phyloP scores from a whole-genome alignment of 2,329 filamentous ascomycete genomes.

The Botryotinia convoluta region DNA sequence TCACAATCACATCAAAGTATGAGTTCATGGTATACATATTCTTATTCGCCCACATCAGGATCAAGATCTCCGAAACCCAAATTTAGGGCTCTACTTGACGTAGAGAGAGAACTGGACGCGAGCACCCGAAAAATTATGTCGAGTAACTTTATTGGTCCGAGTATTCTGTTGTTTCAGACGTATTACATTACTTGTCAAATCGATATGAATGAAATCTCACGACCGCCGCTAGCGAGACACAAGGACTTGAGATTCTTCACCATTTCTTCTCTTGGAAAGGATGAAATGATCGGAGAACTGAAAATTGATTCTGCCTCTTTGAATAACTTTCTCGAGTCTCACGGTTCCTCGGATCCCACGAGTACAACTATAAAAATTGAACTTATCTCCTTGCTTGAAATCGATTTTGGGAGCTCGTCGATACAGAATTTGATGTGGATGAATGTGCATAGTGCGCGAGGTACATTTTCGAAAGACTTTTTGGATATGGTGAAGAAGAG shows the following conservation, averaged over 20 bases:
- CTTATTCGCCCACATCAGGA: not conserved
- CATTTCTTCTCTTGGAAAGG: not conserved
- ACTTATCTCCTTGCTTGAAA: not conserved
- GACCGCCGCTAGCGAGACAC: not conserved
- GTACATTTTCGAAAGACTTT: not conserved
- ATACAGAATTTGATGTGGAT: not conserved
- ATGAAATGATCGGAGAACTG: not conserved
- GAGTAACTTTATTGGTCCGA: not conserved
- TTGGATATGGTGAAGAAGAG: not conserved
- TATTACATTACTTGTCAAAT: not conserved
- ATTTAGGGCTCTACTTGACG: not conserved
- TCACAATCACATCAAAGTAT: not conserved
- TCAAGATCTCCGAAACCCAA: accelerated
- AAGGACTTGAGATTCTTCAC: not conserved
- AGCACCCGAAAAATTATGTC: not conserved
- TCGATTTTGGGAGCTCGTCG: not conserved
- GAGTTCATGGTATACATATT: not conserved
- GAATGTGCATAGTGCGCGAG: not conserved
- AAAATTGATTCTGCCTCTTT: not conserved
- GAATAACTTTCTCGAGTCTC: not conserved
- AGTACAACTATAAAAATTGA: accelerated
- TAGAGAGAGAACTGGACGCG: not conserved
- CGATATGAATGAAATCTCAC: not conserved
- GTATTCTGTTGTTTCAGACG: not conserved
- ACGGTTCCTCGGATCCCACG: accelerated